Percentiles rank a stretch among this genome's conserved stretches.
These are phyloP conservation scores for Suillus paluster DNA, from an alignment of 768 basidiomycete species.

Conservation along the genomic window DNA sequence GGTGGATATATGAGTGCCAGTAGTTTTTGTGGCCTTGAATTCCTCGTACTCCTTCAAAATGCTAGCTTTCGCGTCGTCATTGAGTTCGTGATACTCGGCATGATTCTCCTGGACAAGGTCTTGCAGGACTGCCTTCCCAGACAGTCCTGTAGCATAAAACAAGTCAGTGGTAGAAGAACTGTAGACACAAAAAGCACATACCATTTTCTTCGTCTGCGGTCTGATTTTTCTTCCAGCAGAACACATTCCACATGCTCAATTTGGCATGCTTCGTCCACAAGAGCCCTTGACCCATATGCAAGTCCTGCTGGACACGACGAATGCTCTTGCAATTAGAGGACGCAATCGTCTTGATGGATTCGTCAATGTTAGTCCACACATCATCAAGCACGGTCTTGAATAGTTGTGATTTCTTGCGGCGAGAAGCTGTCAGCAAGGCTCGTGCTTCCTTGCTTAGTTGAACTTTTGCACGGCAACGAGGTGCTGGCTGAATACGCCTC, in stretches of 20 bases:
- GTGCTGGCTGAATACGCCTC: too few relatives aligned
- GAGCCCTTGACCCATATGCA: constrained; percentile 4
- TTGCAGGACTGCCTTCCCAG: background rate
- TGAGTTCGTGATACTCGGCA: background rate
- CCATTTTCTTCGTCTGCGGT: background rate
- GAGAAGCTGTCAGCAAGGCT: background rate
- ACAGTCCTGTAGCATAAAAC: too few relatives aligned
- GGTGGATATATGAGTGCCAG: constrained; percentile 1
- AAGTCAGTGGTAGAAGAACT: too few relatives aligned
- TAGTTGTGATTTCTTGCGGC: background rate
- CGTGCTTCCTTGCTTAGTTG: constrained; percentile 10
- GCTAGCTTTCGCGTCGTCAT: background rate
- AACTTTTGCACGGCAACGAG: background rate
- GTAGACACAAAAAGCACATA: too few relatives aligned
- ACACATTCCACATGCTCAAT: constrained; percentile 9
- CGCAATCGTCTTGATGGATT: constrained; percentile 7
- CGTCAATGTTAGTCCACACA: constrained; percentile 9
- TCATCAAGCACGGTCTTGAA: constrained; percentile 10
- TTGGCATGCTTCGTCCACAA: constrained; percentile 1
- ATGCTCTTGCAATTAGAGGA: constrained; percentile 10
- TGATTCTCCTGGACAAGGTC: background rate
- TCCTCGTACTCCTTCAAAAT: background rate
- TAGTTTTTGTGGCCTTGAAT: background rate
- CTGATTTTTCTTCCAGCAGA: constrained; percentile 14
- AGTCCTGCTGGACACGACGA: constrained; percentile 3